Evolutionary conservation across 441 rosid genomes (phyloP).

Genomic region (Mallotus repandus): DNA sequence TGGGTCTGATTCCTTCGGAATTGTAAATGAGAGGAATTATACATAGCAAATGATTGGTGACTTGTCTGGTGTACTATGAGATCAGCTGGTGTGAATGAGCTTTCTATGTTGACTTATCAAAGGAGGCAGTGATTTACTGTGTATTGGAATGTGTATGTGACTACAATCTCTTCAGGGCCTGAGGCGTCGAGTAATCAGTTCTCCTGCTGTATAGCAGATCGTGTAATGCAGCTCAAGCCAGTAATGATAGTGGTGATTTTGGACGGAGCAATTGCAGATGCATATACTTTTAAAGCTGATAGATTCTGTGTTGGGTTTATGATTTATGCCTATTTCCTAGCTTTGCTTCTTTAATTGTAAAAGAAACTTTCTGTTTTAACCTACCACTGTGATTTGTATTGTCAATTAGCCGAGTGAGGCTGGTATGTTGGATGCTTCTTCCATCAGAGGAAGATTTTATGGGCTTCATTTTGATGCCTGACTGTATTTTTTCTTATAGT

Average conservation of each 20-base stretch:
- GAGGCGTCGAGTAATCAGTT: neutral
- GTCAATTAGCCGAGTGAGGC: neutral
- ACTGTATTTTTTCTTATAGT: neutral
- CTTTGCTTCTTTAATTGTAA: constrained; percentile 1
- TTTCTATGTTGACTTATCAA: neutral
- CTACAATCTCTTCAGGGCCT: neutral
- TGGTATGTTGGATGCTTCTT: constrained; percentile 4
- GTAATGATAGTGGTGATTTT: neutral
- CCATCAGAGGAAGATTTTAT: constrained; percentile 14
- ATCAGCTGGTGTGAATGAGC: neutral
- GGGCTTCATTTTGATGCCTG: neutral
- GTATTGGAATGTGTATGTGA: neutral
- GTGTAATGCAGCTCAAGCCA: neutral
- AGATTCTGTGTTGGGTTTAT: neutral
- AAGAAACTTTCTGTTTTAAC: constrained; percentile 3
- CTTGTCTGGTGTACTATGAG: constrained; percentile 14
- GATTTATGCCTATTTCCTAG: neutral
- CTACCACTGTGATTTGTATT: neutral
- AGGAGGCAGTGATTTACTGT: constrained; percentile 5
- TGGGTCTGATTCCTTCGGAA: neutral
- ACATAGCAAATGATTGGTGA: neutral
- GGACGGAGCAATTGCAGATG: neutral
- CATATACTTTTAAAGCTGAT: neutral
- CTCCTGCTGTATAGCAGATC: neutral
- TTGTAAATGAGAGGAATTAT: neutral